A percentile compares a stretch with the other conserved stretches of the same genome.
Evolutionary conservation across 202 grass and related monocot genomes (phyloP).

Genomic region (Setaria italica): DNA sequence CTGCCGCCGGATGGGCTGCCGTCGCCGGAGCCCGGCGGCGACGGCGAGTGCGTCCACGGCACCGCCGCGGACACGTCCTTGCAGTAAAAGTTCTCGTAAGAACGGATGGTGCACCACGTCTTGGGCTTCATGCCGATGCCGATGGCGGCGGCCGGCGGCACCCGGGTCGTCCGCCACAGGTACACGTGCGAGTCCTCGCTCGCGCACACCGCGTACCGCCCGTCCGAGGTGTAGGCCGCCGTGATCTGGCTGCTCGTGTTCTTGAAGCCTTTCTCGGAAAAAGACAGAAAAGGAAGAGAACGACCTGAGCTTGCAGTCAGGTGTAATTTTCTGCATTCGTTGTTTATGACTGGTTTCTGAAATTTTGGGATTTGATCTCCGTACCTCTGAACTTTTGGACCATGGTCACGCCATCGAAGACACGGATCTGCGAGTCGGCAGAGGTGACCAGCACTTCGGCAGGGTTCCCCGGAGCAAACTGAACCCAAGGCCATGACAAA

Average conservation of each 20-base stretch:
- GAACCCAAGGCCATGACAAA: neutral
- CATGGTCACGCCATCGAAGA: constrained; percentile 82
- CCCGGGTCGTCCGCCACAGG: constrained; percentile 71
- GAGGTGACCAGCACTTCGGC: constrained; percentile 88
- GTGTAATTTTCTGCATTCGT: neutral
- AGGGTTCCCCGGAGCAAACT: constrained; percentile 78
- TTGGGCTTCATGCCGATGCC: constrained; percentile 67
- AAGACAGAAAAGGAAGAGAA: neutral
- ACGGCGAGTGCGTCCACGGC: constrained; percentile 46
- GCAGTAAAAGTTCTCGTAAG: constrained; percentile 92
- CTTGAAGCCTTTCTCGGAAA: constrained; percentile 60
- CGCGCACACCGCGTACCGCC: constrained; percentile 72
- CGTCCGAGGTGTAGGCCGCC: constrained; percentile 77
- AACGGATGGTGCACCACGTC: constrained; percentile 73
- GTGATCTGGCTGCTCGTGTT: constrained; percentile 97
- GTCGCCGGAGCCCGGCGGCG: neutral
- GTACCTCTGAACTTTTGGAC: constrained; percentile 92
- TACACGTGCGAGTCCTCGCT: constrained; percentile 98
- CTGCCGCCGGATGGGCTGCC: constrained; percentile 4
- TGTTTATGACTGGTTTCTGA: neutral
- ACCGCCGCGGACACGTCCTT: constrained; percentile 95
- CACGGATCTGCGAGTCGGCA: constrained; percentile 89
- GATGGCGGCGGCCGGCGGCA: constrained; percentile 38
- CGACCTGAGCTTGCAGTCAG: too few species aligned
- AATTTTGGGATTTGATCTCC: neutral